Conservation (phyloP, 768 basidiomycete species). For the Nidula microcarpa region DNA sequence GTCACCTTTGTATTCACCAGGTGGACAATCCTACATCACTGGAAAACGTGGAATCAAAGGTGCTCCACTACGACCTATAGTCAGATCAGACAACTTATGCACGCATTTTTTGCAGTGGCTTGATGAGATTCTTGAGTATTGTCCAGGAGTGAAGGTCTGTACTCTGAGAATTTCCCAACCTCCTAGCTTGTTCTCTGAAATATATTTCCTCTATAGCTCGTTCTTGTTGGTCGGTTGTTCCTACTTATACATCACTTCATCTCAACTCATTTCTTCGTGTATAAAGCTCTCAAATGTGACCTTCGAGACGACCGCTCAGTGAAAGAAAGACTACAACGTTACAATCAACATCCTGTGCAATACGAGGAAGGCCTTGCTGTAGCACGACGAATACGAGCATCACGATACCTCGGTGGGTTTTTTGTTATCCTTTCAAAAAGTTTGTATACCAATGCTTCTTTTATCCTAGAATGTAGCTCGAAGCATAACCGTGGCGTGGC, state of each 20-base stretch:
- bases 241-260: constrained; percentile 4
- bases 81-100: not conserved
- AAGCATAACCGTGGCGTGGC: constrained; percentile 94
- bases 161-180: not conserved
- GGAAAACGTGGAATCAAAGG: constrained; percentile 95
- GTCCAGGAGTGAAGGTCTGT: constrained; percentile 89
- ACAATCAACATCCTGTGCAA: constrained; percentile 70
- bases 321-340: constrained; percentile 68
- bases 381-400: constrained; percentile 87
- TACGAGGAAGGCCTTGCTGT: constrained; percentile 92
- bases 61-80: constrained; percentile 15
- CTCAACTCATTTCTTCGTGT: not conserved
- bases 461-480: constrained; percentile 82
- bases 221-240: constrained; percentile 78
- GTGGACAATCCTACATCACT: constrained; percentile 94
- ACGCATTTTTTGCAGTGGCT: constrained; percentile 63
- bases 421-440: not conserved
- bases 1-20: constrained; percentile 27
- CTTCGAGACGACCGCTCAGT: constrained; percentile 79
- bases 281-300: constrained; percentile 89
- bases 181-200: constrained; percentile 3
- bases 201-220: constrained; percentile 46
- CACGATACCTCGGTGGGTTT: constrained; percentile 83
- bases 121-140: constrained; percentile 88
- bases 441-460: not conserved